Conservation (phyloP, 345 rosid genomes). For the Rhodamnia rubescens region DNA sequence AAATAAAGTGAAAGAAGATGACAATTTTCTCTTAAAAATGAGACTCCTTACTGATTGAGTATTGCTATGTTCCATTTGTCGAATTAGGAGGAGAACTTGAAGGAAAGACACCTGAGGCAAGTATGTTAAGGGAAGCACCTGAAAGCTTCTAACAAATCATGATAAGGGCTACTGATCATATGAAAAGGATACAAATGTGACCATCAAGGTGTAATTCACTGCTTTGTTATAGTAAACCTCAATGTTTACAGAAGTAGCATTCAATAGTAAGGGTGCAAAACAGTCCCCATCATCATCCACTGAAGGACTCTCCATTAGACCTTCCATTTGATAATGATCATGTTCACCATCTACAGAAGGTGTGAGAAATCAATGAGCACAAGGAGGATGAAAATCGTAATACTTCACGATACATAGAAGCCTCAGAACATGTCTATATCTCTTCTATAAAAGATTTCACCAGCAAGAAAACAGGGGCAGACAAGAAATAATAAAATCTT, state of each 20-base stretch:
- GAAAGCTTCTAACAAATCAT: background rate
- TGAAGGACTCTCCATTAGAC: slow-evolving; percentile 90
- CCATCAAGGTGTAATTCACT: slow-evolving; percentile 96
- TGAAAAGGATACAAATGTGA: slow-evolving; percentile 95
- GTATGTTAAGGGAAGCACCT: slow-evolving; percentile 44
- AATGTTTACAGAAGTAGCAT: slow-evolving; percentile 87
- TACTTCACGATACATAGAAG: background rate
- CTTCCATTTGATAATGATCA: slow-evolving; percentile 70
- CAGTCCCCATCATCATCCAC: slow-evolving; percentile 91
- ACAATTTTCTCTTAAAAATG: background rate
- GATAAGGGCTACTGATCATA: background rate
- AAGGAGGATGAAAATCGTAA: background rate
- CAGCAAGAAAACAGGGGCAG: background rate
- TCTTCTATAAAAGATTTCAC: background rate
- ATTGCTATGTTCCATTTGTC: slow-evolving; percentile 98
- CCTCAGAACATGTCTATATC: background rate
- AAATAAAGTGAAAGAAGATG: background rate
- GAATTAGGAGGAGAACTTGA: slow-evolving; percentile 85
- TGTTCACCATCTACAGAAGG: slow-evolving; percentile 54
- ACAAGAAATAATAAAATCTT: background rate
- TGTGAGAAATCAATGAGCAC: background rate
- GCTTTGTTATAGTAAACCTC: slow-evolving; percentile 97
- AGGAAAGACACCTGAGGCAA: slow-evolving; percentile 74
- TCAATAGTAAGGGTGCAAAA: slow-evolving; percentile 69
- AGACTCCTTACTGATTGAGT: slow-evolving; percentile 74